These are phyloP conservation scores for Pharus latifolius DNA, from an alignment of 176 grass and related monocot genomes.

Conservation along the genomic window DNA sequence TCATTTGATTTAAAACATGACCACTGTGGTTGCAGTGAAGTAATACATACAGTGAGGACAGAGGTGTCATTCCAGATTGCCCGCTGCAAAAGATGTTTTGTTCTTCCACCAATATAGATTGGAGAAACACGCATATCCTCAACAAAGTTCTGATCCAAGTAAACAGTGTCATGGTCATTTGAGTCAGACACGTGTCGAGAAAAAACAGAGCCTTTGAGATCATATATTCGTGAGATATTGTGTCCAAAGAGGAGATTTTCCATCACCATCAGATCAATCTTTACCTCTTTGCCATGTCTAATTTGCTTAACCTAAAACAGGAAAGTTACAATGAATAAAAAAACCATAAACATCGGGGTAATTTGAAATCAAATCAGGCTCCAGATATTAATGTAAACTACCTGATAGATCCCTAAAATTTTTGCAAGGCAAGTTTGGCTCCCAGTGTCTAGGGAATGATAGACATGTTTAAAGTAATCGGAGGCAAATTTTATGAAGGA, in stretches of 20 bases:
- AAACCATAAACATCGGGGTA: neutral
- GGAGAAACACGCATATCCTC: constrained; percentile 54
- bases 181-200: constrained; percentile 22
- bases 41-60: constrained; percentile 51
- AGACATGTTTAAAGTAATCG: constrained; percentile 60
- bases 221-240: constrained; percentile 34
- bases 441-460: constrained; percentile 39
- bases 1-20: neutral
- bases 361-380: neutral
- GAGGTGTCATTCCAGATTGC: constrained; percentile 68
- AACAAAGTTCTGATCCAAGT: constrained; percentile 59
- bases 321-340: neutral
- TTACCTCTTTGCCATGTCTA: constrained; percentile 46
- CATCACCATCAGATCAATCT: constrained; percentile 74
- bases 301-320: constrained; percentile 43
- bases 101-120: constrained; percentile 53
- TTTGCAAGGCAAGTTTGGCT: constrained; percentile 68
- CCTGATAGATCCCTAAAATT: constrained; percentile 68
- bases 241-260: constrained; percentile 68
- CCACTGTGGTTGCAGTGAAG: neutral
- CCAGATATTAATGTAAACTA: neutral
- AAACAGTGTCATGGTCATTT: constrained; percentile 24
- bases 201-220: constrained; percentile 56
- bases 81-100: constrained; percentile 54
- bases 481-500: constrained; percentile 64